Evolutionary conservation across 2,329 filamentous ascomycete species (phyloP).

Genomic region (Xylaria sp.): DNA sequence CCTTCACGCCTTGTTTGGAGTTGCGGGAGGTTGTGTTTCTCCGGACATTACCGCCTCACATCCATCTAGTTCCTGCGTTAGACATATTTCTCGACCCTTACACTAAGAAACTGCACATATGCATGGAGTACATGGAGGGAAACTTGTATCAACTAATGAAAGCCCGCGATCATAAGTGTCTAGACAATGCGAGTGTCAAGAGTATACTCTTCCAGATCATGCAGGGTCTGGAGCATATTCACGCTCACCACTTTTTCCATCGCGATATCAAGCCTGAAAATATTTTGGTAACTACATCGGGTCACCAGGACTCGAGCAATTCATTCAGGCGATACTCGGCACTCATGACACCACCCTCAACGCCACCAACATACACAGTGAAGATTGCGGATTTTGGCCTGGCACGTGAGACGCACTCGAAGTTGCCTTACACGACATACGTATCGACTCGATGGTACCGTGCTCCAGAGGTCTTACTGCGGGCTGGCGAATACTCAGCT

Average conservation of each 20-base stretch:
- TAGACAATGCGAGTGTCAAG: constrained; percentile 93
- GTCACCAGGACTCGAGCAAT: constrained; percentile 81
- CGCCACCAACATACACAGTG: constrained; percentile 91
- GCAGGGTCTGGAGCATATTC: constrained; percentile 94
- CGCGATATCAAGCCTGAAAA: constrained; percentile 99
- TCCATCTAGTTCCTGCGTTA: constrained; percentile 93
- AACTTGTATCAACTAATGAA: constrained; percentile 99
- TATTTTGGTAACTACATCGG: constrained; percentile 93
- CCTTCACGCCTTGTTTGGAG: constrained; percentile 88
- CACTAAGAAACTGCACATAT: constrained; percentile 95
- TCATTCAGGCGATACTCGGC: constrained; percentile 93
- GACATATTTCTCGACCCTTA: constrained; percentile 98
- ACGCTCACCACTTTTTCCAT: constrained; percentile 97
- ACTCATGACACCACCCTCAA: constrained; percentile 92
- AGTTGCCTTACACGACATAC: constrained; percentile 96
- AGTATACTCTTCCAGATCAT: constrained; percentile 98
- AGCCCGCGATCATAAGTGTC: constrained; percentile 90
- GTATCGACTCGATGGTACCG: constrained; percentile 99
- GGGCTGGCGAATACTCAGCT: constrained; percentile 95
- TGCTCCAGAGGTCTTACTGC: constrained; percentile 90
- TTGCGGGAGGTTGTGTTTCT: constrained; percentile 97
- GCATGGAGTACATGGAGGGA: constrained; percentile 99
- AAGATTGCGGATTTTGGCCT: constrained; percentile 99
- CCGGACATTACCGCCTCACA: constrained; percentile 84
- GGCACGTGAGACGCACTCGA: constrained; percentile 96